Evolutionary conservation across 306 rosid genomes (phyloP), one percentile per base, ranked within the genome.

Genomic region (Prunus armeniaca): DNA sequence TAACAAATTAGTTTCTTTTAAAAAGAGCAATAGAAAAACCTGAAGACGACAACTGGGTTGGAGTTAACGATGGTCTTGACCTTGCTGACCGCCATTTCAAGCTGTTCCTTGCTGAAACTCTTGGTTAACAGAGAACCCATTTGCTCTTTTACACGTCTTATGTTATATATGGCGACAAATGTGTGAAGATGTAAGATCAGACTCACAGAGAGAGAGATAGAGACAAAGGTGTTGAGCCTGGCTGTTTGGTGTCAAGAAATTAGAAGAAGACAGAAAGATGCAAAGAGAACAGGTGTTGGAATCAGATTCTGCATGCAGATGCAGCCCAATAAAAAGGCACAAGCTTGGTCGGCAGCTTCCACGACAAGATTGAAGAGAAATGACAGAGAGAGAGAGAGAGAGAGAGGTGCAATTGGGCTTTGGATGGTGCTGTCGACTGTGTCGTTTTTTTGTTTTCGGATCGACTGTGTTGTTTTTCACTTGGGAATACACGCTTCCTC

Each of bases 31-130:
- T 19, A 58, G 52, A 46, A 41, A 20, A 66, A 84, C 90, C 90
- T 87, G 88, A 87, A 84, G 65, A 84, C 82, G 67, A 82, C 82
- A 43, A 77, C 88, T 0, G 90, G 83, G 52, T 63, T 30, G 58
- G 90, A 79, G 72, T 79, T 71, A 8, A 84, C 79, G 28, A 80
- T 74, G 78, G 78, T 51, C 83, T 87, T 82, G 49, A 62, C 88
- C 73, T 87, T 85, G 71, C 64, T 66, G 30, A 87, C 83, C 43
- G 87, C 87, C 85, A 71, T 74, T 24, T 84, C 64, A 4, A 80
- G 47, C 76, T 84, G 81, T 63, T 82, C 82, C 64, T 67, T 56
- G 27, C 73, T 80, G 52, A 6, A 70, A n/a, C 58, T 69, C 71
- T 66, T 68, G 72, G 88, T 84, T 61, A 82, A 46, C 50, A 69